These are phyloP conservation scores for Teratosphaeria pseudoeucalypti DNA, from an alignment of 2,329 filamentous ascomycete species.

Conservation along the genomic window DNA sequence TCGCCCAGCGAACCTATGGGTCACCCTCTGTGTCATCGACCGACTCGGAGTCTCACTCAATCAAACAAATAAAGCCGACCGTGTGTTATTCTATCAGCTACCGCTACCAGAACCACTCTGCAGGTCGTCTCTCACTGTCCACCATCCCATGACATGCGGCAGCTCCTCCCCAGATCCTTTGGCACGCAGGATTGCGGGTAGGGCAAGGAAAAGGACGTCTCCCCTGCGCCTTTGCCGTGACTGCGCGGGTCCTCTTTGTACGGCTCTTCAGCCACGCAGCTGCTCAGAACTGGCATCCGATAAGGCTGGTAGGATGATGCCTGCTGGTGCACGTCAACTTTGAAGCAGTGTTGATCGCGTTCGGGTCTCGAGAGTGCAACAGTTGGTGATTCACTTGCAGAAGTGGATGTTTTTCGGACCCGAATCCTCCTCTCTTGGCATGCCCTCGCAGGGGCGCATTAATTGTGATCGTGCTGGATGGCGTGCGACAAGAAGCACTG, in stretches of 20 bases:
- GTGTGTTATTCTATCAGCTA: background rate
- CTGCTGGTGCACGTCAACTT: background rate
- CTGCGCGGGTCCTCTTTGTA: constrained; percentile 1
- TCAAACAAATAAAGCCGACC: background rate
- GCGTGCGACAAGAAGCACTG: background rate
- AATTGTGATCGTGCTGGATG: too few relatives aligned
- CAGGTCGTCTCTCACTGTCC: background rate
- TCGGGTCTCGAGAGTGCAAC: constrained; percentile 56
- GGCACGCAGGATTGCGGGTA: background rate
- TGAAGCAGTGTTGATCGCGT: constrained; percentile 32
- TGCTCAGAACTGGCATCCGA: constrained; percentile 40
- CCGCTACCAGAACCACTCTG: background rate
- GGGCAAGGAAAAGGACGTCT: background rate
- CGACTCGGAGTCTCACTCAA: too few relatives aligned
- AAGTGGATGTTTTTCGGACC: background rate
- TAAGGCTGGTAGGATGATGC: background rate
- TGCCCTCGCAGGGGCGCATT: background rate
- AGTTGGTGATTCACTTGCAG: background rate
- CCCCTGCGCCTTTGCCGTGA: background rate
- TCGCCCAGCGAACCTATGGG: background rate
- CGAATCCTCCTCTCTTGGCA: background rate
- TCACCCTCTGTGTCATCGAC: background rate
- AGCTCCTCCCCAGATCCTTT: background rate
- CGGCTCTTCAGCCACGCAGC: constrained; percentile 35
- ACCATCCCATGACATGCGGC: background rate